phyloP scores from a whole-genome alignment of 306 rosid genomes.

The Styphnolobium japonicum region DNA sequence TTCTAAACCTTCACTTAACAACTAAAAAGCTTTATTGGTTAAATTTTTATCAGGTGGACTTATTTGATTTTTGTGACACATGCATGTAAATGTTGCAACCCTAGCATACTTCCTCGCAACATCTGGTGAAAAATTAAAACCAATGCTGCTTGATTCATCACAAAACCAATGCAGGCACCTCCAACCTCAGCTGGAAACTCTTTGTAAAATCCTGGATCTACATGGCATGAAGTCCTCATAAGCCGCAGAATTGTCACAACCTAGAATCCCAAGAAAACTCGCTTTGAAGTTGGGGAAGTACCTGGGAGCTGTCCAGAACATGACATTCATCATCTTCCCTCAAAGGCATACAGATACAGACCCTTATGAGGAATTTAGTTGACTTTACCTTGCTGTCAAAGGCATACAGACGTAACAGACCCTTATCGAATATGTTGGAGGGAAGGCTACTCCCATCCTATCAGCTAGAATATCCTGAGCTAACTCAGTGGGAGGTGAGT shows the following conservation, averaged over 20 bases:
- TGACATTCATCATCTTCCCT: not conserved
- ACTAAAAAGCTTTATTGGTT: not conserved
- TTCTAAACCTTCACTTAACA: not conserved
- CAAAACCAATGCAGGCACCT: not conserved
- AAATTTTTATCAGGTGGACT: not conserved
- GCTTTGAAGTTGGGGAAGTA: not conserved
- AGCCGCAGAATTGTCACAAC: not conserved
- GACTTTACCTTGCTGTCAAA: not conserved
- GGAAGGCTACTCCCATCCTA: not conserved
- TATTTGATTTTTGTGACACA: not conserved
- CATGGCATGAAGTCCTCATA: not conserved
- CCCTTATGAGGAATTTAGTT: not conserved
- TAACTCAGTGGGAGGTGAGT: not conserved
- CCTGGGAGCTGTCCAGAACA: not conserved
- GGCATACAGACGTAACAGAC: not conserved
- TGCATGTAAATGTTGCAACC: not conserved
- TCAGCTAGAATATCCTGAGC: not conserved
- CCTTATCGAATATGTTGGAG: not conserved
- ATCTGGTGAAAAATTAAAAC: not conserved
- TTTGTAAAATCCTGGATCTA: constrained; percentile 2
- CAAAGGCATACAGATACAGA: not conserved
- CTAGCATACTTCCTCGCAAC: not conserved
- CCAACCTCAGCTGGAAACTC: not conserved
- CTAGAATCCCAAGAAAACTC: not conserved
- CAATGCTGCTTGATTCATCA: not conserved